Conservation (phyloP, 345 rosid species). For the Sonneratia caseolaris region DNA sequence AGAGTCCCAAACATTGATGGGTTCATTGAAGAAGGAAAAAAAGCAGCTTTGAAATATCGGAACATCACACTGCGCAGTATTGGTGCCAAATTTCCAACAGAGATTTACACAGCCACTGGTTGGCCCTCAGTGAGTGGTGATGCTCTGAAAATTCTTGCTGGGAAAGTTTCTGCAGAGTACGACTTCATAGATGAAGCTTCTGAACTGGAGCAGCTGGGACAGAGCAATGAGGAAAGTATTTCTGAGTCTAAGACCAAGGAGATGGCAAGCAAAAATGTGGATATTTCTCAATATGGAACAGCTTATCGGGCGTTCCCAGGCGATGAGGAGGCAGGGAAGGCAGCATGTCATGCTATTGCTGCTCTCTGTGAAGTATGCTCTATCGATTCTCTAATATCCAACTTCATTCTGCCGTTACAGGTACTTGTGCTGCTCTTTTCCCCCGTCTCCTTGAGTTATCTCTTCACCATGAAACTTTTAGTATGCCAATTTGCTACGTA, state of each 20-base stretch:
- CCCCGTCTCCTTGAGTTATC: background rate
- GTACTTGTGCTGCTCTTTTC: slow-evolving; percentile 18
- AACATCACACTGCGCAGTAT: slow-evolving; percentile 48
- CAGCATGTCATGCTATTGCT: slow-evolving; percentile 89
- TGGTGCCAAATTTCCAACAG: slow-evolving; percentile 38
- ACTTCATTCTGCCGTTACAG: slow-evolving; percentile 92
- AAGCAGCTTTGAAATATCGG: slow-evolving; percentile 53
- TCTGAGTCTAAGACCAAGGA: slow-evolving; percentile 11
- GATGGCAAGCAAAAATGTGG: slow-evolving; percentile 18
- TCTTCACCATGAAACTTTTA: background rate
- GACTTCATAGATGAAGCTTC: slow-evolving; percentile 29
- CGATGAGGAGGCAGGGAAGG: slow-evolving; percentile 46
- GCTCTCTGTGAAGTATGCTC: slow-evolving; percentile 90
- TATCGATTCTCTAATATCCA: slow-evolving; percentile 84
- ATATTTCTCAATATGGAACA: slow-evolving; percentile 45
- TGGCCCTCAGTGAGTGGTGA: slow-evolving; percentile 82
- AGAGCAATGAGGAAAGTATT: slow-evolving; percentile 15
- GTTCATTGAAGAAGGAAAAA: slow-evolving; percentile 81
- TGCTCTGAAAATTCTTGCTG: slow-evolving; percentile 65
- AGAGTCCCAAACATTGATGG: slow-evolving; percentile 68
- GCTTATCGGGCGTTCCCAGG: slow-evolving; percentile 45
- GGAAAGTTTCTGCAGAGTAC: slow-evolving; percentile 70
- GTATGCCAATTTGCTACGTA: too few species aligned
- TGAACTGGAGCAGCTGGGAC: slow-evolving; percentile 22
- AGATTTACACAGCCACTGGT: slow-evolving; percentile 60